Percentiles rank a stretch among this genome's conserved stretches.
Conservation (phyloP, 2,329 filamentous ascomycete genomes). For the Huntiella abstrusa region DNA sequence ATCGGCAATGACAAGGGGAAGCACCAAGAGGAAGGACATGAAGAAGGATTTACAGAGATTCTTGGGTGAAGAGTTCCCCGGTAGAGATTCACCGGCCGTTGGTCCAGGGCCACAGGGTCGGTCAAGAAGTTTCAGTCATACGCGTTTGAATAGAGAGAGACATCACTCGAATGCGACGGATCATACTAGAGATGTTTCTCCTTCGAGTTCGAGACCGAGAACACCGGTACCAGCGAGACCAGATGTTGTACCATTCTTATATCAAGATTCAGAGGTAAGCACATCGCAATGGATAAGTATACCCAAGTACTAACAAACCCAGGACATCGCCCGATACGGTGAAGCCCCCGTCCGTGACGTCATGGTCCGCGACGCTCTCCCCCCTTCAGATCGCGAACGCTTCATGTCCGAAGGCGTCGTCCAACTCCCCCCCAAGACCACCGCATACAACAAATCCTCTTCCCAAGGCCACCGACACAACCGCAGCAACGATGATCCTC, state of each 20-base stretch:
- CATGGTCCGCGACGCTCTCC: slow-evolving; percentile 27
- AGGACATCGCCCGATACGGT: slow-evolving; percentile 61
- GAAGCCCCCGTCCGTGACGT: slow-evolving; percentile 58
- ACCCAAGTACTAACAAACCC: background rate
- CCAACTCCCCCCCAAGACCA: slow-evolving; percentile 37
- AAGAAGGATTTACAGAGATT: slow-evolving; percentile 48
- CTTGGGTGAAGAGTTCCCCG: slow-evolving; percentile 76
- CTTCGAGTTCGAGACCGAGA: slow-evolving; percentile 55
- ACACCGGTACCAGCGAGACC: slow-evolving; percentile 66
- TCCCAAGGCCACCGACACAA: slow-evolving; percentile 47
- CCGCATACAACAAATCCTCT: slow-evolving; percentile 41
- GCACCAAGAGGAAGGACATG: slow-evolving; percentile 48
- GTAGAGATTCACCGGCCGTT: slow-evolving; percentile 54
- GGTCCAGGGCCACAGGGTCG: slow-evolving; percentile 35
- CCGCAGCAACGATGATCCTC: slow-evolving; percentile 46
- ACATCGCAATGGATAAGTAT: background rate
- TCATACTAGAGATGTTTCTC: slow-evolving; percentile 55
- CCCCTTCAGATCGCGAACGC: slow-evolving; percentile 50
- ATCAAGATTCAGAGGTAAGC: slow-evolving; percentile 64
- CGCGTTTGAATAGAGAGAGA: slow-evolving; percentile 44
- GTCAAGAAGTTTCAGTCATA: slow-evolving; percentile 43
- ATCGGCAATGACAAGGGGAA: slow-evolving; percentile 48
- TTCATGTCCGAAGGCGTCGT: slow-evolving; percentile 33
- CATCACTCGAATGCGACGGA: slow-evolving; percentile 66
- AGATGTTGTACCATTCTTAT: slow-evolving; percentile 94